Percentiles rank a stretch among this genome's conserved stretches.
Conservation (phyloP, 805 yeast species). For the Starmerella sirachaensis region DNA sequence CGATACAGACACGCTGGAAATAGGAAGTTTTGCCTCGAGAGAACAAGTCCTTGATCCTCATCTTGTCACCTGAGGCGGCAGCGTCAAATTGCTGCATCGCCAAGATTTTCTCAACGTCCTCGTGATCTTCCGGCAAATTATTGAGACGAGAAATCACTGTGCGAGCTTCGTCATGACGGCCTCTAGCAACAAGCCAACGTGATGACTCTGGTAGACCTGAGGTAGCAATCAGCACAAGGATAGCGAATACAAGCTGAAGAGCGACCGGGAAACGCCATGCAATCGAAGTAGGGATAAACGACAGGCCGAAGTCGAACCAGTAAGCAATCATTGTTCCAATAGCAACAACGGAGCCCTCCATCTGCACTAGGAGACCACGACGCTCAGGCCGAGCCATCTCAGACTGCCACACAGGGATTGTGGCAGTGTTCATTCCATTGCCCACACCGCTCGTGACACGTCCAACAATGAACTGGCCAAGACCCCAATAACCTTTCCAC, state of each 20-base stretch:
- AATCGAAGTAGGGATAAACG: conserved; percentile 37
- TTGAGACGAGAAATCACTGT: conserved; percentile 41
- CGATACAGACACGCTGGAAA: conserved; percentile 30
- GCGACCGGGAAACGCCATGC: conserved; percentile 76
- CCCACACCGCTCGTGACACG: conserved; percentile 66
- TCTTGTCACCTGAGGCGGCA: conserved; percentile 19
- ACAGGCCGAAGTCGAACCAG: conserved; percentile 63
- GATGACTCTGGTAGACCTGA: conserved; percentile 77
- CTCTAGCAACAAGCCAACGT: conserved; percentile 63
- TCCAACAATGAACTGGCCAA: conserved; percentile 65
- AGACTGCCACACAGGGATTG: conserved; percentile 73
- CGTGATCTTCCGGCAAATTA: conserved; percentile 17
- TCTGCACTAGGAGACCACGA: conserved; percentile 56
- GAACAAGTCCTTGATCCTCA: conserved; percentile 21
- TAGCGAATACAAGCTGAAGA: conserved; percentile 51
- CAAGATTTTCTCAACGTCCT: conserved; percentile 15
- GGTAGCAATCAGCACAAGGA: conserved; percentile 40
- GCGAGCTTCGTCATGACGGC: conserved; percentile 35
- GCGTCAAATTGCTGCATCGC: conserved; percentile 21
- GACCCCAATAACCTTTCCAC: conserved; percentile 31
- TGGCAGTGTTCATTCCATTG: conserved; percentile 62
- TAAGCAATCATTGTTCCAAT: conserved; percentile 66
- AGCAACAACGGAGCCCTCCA: conserved; percentile 62
- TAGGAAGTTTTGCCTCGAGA: conserved; percentile 22
- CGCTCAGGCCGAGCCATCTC: conserved; percentile 56